Conservation (phyloP, 108 stramenopile genomes). For the Cyclotella cryptica region DNA sequence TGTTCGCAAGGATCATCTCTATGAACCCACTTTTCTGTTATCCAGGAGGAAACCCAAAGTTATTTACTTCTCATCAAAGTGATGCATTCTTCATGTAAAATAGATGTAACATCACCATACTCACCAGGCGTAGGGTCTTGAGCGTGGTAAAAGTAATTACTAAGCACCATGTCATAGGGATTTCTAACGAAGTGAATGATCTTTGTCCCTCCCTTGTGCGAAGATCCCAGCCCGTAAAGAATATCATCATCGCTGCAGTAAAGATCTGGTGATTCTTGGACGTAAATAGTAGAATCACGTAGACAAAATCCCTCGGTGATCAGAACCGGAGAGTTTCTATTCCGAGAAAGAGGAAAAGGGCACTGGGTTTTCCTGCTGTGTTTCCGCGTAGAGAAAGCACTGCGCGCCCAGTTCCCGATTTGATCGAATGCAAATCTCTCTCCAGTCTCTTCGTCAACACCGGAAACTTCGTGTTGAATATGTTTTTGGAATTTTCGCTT, state of each 20-base stretch:
- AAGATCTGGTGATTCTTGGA: constrained; percentile 46
- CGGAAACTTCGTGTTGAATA: constrained; percentile 1
- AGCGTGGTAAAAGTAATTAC: constrained; percentile 53
- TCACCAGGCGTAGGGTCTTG: constrained; percentile 47
- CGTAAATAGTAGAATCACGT: constrained; percentile 11
- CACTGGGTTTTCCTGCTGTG: constrained; percentile 5
- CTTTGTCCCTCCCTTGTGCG: constrained; percentile 24
- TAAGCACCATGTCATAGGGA: constrained; percentile 50
- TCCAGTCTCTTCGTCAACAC: constrained; percentile 21
- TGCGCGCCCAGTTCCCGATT: constrained; percentile 9
- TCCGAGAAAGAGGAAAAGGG: background rate
- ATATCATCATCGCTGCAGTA: constrained; percentile 32
- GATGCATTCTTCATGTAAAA: background rate
- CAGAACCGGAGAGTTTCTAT: background rate
- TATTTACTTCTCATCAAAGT: background rate
- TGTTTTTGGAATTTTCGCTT: background rate
- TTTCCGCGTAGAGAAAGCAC: constrained; percentile 12
- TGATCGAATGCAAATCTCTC: constrained; percentile 30
- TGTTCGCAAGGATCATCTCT: constrained; percentile 37
- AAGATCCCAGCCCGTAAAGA: background rate
- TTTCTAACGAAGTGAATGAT: constrained; percentile 55
- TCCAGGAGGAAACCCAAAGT: background rate
- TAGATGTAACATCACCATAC: background rate
- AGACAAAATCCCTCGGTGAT: constrained; percentile 12
- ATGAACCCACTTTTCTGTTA: constrained; percentile 47